phyloP scores from a whole-genome alignment of 2,329 filamentous ascomycete genomes.

The Simplicillium aogashimaense region DNA sequence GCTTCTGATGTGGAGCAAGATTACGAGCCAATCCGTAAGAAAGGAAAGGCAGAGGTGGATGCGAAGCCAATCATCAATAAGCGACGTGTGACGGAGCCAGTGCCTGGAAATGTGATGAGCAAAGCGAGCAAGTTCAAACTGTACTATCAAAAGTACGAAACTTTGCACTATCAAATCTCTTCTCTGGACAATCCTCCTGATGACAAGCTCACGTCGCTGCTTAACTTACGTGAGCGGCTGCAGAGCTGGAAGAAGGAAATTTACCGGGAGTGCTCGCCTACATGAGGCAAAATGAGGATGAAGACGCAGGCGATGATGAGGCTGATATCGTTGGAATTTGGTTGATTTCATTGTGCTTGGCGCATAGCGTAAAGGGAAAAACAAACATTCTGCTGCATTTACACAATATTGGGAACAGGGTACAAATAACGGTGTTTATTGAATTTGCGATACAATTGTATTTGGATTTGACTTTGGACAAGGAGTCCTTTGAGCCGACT shows the following conservation, averaged over 20 bases:
- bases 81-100: constrained; percentile 15
- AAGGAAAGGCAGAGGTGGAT: constrained; percentile 28
- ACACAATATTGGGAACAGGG: too few species aligned
- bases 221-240: constrained; percentile 44
- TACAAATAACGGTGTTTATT: not conserved
- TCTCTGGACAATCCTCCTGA: constrained; percentile 38
- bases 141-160: constrained; percentile 46
- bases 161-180: constrained; percentile 45
- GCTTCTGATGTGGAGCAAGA: constrained; percentile 49
- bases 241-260: constrained; percentile 51
- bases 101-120: constrained; percentile 33
- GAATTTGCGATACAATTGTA: not conserved
- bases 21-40: constrained; percentile 23
- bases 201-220: constrained; percentile 38
- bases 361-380: too few species aligned
- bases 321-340: not conserved
- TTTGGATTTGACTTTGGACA: constrained; percentile 6
- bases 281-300: constrained; percentile 12
- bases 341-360: not conserved
- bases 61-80: constrained; percentile 18
- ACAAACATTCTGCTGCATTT: too few species aligned
- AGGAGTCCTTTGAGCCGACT: not conserved
- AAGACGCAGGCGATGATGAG: not conserved
- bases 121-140: constrained; percentile 46
- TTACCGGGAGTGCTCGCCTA: constrained; percentile 31